phyloP scores from a whole-genome alignment of 176 grass and related monocot species.

The Alopecurus myosuroides region DNA sequence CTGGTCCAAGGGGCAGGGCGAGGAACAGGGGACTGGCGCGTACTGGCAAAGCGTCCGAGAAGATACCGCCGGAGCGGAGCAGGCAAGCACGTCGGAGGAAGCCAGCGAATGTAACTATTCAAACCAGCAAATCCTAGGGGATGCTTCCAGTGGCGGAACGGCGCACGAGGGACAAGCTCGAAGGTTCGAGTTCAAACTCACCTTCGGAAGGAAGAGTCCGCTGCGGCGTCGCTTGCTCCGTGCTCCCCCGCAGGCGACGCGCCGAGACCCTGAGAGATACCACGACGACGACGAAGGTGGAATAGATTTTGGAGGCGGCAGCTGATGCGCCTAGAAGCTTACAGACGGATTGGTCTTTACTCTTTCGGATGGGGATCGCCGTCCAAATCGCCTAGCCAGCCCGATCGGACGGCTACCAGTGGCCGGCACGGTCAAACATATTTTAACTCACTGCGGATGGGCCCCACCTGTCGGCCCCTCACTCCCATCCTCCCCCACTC shows the following conservation, averaged over 20 bases:
- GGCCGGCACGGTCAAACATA: accelerated
- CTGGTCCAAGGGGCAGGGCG: not conserved
- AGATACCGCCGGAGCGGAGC: not conserved
- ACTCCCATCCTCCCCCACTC: accelerated
- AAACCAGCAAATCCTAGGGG: not conserved
- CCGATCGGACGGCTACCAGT: not conserved
- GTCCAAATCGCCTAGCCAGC: not conserved
- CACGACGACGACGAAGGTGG: not conserved
- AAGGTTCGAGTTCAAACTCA: not conserved
- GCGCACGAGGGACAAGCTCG: not conserved
- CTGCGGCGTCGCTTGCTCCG: not conserved
- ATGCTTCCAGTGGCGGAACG: not conserved
- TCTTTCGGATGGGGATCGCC: not conserved
- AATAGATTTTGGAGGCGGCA: slow-evolving; percentile 4
- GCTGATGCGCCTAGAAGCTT: slow-evolving; percentile 17
- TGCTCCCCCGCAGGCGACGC: not conserved
- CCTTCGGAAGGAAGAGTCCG: not conserved
- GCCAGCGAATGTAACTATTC: not conserved
- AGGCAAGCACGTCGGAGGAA: not conserved
- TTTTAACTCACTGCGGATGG: not conserved
- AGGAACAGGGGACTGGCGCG: not conserved
- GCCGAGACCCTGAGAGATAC: not conserved
- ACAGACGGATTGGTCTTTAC: not conserved
- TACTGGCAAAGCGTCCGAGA: not conserved
- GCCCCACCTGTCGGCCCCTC: not conserved